phyloP scores from a whole-genome alignment of 495 filamentous ascomycete species.

The Aspergillus nidulans region DNA sequence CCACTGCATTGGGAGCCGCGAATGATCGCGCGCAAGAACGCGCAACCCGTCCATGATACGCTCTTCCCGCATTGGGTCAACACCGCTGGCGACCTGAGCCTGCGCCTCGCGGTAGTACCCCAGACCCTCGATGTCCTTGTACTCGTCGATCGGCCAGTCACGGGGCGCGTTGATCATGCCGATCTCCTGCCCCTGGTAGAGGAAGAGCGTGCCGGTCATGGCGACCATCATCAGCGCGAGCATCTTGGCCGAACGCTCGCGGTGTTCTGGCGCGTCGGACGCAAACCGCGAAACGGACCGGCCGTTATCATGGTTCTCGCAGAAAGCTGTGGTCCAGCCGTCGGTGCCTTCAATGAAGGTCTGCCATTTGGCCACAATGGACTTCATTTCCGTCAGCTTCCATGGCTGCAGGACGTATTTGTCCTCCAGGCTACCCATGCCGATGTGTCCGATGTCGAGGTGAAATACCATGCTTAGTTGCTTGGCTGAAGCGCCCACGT shows the following conservation, averaged over 20 bases:
- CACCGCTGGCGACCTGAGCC: conserved; percentile 60
- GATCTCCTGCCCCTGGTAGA: conserved; percentile 75
- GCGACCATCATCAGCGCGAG: conserved; percentile 54
- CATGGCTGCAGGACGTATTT: conserved; percentile 17
- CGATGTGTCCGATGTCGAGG: conserved; percentile 50
- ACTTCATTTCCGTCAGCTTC: conserved; percentile 7
- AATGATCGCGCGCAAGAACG: conserved; percentile 43
- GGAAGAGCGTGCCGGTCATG: conserved; percentile 62
- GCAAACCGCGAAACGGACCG: conserved; percentile 59
- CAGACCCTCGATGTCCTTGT: conserved; percentile 69
- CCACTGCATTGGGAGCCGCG: conserved; percentile 53
- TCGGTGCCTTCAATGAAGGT: conserved; percentile 57
- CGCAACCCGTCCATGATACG: conserved; percentile 27
- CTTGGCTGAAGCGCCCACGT: conserved; percentile 44
- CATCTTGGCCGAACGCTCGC: conserved; percentile 54
- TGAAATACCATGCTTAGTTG: conserved; percentile 68
- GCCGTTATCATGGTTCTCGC: conserved; percentile 70
- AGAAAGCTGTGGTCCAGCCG: conserved; percentile 67
- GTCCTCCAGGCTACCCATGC: conserved; percentile 44
- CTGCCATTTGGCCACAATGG: conserved; percentile 63
- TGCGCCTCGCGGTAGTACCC: no score
- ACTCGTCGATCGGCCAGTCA: conserved; percentile 60
- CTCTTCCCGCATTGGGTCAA: conserved; percentile 33
- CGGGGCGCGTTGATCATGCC: conserved; percentile 68
- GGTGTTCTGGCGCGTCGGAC: conserved; percentile 38